A percentile compares a stretch with the other conserved stretches of the same genome.
These are phyloP conservation scores for Plectranthus barbatus DNA, from an alignment of 257 asterid genomes.

Conservation along the genomic window DNA sequence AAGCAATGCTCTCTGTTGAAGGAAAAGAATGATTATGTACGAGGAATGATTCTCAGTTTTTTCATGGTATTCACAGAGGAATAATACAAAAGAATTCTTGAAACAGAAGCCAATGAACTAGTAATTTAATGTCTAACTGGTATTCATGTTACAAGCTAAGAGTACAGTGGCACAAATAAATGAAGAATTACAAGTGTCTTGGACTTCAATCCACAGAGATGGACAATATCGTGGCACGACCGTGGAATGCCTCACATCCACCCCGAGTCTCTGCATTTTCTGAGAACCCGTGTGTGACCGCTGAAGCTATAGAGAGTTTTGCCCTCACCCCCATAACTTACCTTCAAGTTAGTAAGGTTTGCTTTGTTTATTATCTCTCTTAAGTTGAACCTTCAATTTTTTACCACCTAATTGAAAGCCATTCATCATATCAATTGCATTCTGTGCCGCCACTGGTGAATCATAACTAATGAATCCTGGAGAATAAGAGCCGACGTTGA, in stretches of 20 bases:
- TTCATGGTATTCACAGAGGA: constrained; percentile 14
- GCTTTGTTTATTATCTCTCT: constrained; percentile 58
- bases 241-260: constrained; percentile 24
- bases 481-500: constrained; percentile 8
- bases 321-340: constrained; percentile 18
- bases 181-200: constrained; percentile 57
- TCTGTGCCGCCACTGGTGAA: constrained; percentile 75
- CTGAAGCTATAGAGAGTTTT: constrained; percentile 20
- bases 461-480: constrained; percentile 95
- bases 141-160: constrained; percentile 50
- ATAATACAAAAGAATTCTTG: constrained; percentile 1
- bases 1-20: too few species aligned
- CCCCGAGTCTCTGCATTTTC: constrained; percentile 29
- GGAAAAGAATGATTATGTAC: constrained; percentile 3
- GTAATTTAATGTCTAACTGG: constrained; percentile 31
- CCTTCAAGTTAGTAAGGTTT: constrained; percentile 33
- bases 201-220: constrained; percentile 44
- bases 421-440: constrained; percentile 75
- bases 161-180: constrained; percentile 48
- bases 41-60: neutral
- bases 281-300: constrained; percentile 32
- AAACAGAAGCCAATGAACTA: constrained; percentile 49
- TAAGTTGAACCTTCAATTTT: constrained; percentile 92
- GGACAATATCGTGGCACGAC: constrained; percentile 17
- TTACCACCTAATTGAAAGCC: constrained; percentile 86